Conservation (phyloP, 73 alveolate genomes). For the Paramecium sexaurelia region DNA sequence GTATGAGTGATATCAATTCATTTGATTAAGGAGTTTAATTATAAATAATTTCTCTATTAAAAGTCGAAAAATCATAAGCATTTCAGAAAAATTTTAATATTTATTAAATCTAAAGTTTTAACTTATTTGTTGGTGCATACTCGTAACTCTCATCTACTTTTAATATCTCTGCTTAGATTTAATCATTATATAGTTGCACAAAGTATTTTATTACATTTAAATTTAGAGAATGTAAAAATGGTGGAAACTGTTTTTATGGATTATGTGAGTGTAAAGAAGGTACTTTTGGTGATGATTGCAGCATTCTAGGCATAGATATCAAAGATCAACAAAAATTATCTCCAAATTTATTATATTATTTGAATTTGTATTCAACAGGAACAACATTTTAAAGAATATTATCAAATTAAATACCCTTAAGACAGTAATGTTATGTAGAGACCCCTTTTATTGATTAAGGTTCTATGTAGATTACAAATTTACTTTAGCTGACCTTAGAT, state of each 20-base stretch:
- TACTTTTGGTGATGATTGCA: neutral
- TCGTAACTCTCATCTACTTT: neutral
- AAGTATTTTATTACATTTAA: neutral
- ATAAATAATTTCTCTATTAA: neutral
- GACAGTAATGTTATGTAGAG: neutral
- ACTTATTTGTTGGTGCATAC: neutral
- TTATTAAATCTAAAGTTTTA: neutral
- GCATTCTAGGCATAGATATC: neutral
- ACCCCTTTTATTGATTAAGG: neutral
- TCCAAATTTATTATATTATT: neutral
- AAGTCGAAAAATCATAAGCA: neutral
- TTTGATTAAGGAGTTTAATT: neutral
- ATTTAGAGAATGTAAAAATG: neutral
- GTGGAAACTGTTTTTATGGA: conserved; percentile 19
- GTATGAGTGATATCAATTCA: neutral
- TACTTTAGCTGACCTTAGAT: neutral
- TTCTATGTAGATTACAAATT: neutral
- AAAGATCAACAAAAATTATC: neutral
- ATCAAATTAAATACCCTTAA: neutral
- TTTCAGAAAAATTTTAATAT: neutral
- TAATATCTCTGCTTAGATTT: neutral
- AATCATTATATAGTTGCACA: neutral
- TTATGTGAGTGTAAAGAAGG: neutral
- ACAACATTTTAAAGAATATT: neutral
- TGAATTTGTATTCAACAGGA: neutral